A percentile compares a stretch with the other conserved stretches of the same genome.
phyloP scores from a whole-genome alignment of 78 protist genomes.

The Diacronema lutheri region DNA sequence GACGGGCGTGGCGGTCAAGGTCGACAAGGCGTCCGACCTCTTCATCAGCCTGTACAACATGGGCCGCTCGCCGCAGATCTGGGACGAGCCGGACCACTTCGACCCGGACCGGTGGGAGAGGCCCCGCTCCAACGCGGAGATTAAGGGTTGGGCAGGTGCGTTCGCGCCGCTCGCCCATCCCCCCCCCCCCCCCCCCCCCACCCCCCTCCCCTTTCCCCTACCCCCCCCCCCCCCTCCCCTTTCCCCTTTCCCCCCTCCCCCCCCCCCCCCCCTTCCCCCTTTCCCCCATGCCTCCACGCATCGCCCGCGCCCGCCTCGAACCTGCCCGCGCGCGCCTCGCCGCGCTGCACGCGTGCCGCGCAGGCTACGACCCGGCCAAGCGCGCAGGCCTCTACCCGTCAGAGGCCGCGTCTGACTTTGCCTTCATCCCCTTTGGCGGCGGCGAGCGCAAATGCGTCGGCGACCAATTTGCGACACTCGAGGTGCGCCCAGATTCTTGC shows the following conservation, averaged over 20 bases:
- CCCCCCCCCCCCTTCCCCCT: too few relatives aligned
- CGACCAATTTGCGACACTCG: conserved; percentile 11
- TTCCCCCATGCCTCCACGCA: too few relatives aligned
- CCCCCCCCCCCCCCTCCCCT: too few relatives aligned
- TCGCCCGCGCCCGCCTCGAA: too few relatives aligned
- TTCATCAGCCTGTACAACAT: conserved; percentile 34
- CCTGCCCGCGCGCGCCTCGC: too few relatives aligned
- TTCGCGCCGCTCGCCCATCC: too few relatives aligned
- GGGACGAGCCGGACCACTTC: conserved; percentile 7
- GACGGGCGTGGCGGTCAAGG: background rate
- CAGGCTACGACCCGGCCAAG: background rate
- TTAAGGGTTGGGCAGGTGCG: background rate
- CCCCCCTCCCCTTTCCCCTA: too few relatives aligned
- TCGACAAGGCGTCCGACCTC: conserved; percentile 21
- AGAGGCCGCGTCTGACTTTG: conserved; percentile 22
- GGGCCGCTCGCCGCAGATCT: conserved; percentile 2
- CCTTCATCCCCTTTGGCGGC: conserved; percentile 32
- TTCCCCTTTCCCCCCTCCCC: too few relatives aligned
- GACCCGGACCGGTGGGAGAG: conserved; percentile 35
- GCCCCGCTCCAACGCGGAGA: background rate
- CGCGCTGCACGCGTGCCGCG: too few relatives aligned
- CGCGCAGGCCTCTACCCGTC: background rate
- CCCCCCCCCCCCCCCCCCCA: too few relatives aligned
- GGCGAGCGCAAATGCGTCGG: conserved; percentile 17
- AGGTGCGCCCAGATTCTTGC: background rate